These are phyloP conservation scores for Mycoemilia scoparia DNA, from an alignment of 192 early-diverging fungal species.

Conservation along the genomic window DNA sequence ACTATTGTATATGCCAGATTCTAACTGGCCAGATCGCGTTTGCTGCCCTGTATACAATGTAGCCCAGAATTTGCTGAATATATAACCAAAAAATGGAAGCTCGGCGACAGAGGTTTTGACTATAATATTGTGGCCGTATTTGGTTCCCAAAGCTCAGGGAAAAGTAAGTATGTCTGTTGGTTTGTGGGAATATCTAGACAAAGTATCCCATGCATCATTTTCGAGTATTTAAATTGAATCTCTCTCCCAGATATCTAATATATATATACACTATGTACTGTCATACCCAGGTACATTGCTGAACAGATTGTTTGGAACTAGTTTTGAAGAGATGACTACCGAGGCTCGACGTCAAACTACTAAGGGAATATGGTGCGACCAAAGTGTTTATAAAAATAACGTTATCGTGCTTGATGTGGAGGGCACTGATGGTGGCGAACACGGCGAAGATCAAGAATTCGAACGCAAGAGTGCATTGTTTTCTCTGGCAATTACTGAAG, in stretches of 20 bases:
- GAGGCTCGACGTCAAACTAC: constrained; percentile 74
- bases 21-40: no score
- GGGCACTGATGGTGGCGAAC: constrained; percentile 95
- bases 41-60: no score
- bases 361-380: constrained; percentile 93
- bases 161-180: constrained; percentile 76
- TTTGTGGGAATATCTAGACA: constrained; percentile 64
- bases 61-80: constrained; percentile 53
- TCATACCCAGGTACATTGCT: constrained; percentile 87
- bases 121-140: constrained; percentile 96
- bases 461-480: constrained; percentile 97
- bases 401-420: constrained; percentile 96
- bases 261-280: no score
- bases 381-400: constrained; percentile 48
- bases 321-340: constrained; percentile 94
- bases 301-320: constrained; percentile 86
- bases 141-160: constrained; percentile 97
- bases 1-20: no score
- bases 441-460: constrained; percentile 98
- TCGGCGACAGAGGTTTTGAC: constrained; percentile 75
- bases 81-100: constrained; percentile 64
- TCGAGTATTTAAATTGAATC: constrained; percentile 2
- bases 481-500: constrained; percentile 84
- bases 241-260: no score
- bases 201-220: no score